These are phyloP conservation scores for Penicillium crustosum DNA, from an alignment of 2,329 filamentous ascomycete species.

Conservation along the genomic window DNA sequence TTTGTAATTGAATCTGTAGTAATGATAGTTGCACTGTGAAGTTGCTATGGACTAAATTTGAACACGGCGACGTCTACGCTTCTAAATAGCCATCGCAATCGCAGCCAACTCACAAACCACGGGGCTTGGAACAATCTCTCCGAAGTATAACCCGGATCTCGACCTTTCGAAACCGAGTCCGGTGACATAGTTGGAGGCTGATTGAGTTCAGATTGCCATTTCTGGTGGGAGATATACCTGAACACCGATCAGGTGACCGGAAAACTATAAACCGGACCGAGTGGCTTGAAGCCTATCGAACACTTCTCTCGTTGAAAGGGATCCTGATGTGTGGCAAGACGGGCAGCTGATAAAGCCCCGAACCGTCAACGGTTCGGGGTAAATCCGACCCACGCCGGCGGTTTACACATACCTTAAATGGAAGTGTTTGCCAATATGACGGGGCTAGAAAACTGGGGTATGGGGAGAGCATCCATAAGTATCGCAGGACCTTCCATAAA, in stretches of 20 bases:
- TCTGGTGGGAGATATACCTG: conserved; percentile 20
- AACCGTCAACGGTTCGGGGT: conserved; percentile 13
- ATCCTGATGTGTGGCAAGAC: conserved; percentile 3
- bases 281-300: conserved; percentile 21
- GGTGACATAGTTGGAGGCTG: conserved; percentile 11
- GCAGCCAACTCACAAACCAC: conserved; percentile 11
- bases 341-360: conserved; percentile 5
- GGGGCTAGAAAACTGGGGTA: not conserved
- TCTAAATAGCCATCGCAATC: conserved; percentile 24
- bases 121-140: conserved; percentile 8
- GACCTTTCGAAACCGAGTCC: conserved; percentile 15
- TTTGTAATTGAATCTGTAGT: not conserved
- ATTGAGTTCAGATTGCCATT: conserved; percentile 19
- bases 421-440: not conserved
- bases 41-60: conserved; percentile 13
- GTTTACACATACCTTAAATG: conserved; percentile 11
- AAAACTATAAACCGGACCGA: conserved; percentile 16
- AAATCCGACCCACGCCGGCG: conserved; percentile 9
- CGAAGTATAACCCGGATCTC: conserved; percentile 10
- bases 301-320: not conserved
- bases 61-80: conserved; percentile 11
- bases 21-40: conserved; percentile 4
- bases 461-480: not conserved
- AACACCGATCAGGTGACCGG: conserved; percentile 28
- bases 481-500: not conserved